Evolutionary conservation across 2,329 filamentous ascomycete genomes (phyloP).

Genomic region (Fusarium keratoplasticum): DNA sequence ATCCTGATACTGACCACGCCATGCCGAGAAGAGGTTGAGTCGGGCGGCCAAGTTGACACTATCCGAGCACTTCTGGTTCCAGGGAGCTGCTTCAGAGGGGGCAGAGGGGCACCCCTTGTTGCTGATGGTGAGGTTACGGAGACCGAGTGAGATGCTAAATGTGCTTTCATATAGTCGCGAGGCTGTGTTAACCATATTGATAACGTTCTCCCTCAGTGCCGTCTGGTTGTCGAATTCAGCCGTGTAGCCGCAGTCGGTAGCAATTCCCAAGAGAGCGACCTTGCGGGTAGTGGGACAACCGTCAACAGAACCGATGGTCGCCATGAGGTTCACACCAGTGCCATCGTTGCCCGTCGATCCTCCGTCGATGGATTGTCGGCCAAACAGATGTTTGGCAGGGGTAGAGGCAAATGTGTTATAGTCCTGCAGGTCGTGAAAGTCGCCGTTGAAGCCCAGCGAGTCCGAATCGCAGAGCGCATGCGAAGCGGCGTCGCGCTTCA

Average conservation of each 20-base stretch:
- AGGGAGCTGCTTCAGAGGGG: slow-evolving; percentile 74
- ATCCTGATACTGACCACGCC: slow-evolving; percentile 84
- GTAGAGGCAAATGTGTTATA: slow-evolving; percentile 69
- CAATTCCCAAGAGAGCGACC: slow-evolving; percentile 91
- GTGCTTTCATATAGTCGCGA: slow-evolving; percentile 89
- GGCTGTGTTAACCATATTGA: slow-evolving; percentile 85
- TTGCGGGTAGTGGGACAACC: slow-evolving; percentile 92
- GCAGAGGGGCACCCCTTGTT: slow-evolving; percentile 79
- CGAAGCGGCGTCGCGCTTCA: slow-evolving; percentile 68
- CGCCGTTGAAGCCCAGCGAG: slow-evolving; percentile 81
- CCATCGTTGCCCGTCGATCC: slow-evolving; percentile 76
- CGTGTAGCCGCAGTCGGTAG: slow-evolving; percentile 92
- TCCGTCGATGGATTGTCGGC: slow-evolving; percentile 77
- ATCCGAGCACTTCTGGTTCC: slow-evolving; percentile 82
- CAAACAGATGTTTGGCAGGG: slow-evolving; percentile 75
- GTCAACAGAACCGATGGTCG: slow-evolving; percentile 81
- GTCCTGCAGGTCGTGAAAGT: slow-evolving; percentile 64
- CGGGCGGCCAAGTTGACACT: slow-evolving; percentile 77
- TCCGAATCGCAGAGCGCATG: slow-evolving; percentile 77
- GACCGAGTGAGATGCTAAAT: slow-evolving; percentile 94
- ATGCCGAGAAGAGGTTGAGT: slow-evolving; percentile 87
- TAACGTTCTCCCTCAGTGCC: slow-evolving; percentile 77
- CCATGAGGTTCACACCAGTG: slow-evolving; percentile 77
- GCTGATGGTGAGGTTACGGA: slow-evolving; percentile 86
- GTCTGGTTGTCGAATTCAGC: slow-evolving; percentile 74